These are phyloP conservation scores for Mycena olivaceomarginata DNA, from an alignment of 768 basidiomycete genomes.

Conservation along the genomic window DNA sequence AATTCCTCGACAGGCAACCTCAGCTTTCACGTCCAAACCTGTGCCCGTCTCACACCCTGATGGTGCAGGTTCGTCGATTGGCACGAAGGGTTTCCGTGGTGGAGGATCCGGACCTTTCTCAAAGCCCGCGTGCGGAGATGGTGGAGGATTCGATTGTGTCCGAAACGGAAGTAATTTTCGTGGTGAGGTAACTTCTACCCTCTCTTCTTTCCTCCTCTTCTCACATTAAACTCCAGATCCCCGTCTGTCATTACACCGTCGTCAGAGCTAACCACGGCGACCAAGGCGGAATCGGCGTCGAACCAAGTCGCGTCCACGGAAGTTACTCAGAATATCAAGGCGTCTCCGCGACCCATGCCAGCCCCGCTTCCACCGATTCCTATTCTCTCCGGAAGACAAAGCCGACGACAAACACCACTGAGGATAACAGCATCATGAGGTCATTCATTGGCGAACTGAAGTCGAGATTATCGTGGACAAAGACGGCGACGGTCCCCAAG, in stretches of 20 bases:
- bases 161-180: no score
- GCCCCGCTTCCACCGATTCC: neutral
- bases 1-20: neutral
- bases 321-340: neutral
- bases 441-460: conserved; percentile 7
- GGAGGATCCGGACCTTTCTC: no score
- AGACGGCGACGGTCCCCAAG: neutral
- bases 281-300: no score
- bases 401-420: neutral
- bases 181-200: no score
- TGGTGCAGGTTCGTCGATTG: neutral
- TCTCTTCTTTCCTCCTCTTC: no score
- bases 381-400: neutral
- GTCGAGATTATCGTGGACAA: neutral
- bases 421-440: neutral
- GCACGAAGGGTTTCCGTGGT: neutral
- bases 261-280: no score
- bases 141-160: no score
- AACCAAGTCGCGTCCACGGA: no score
- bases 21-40: neutral
- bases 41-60: conserved; percentile 12
- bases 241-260: no score
- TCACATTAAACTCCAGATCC: no score
- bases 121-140: no score
- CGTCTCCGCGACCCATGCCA: neutral